Base-by-base conservation (phyloP, 2,329 filamentous ascomycete species). In the Neoscytalidium dimidiatum region DNA sequence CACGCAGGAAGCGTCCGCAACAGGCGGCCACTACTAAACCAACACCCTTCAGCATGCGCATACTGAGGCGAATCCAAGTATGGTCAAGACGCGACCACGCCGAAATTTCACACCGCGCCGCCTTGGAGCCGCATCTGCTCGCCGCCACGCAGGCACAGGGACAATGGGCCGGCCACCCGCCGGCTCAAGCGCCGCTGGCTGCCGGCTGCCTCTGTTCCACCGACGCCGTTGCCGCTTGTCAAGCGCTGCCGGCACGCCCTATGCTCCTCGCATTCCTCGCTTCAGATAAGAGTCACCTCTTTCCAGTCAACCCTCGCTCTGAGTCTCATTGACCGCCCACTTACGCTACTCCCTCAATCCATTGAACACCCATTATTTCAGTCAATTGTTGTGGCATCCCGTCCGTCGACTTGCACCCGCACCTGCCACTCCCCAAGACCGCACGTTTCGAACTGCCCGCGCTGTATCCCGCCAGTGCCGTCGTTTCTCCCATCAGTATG, bases 231-330 rank as follows among this genome's bases (percentile, higher is more conserved):
- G 35, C 53, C 38, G 56, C 6, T 28, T 60, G 56, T 60, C 56
- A 33, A 33, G 5, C 7, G 14, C n/a, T 43, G n/a, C 19, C 33
- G 56, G 56, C 56, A 41, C 56, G 56, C 56, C 56, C 56, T 60
- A 23, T 28, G 56, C 35, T 14, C 33, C 14, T 21, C 31, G 51
- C 21, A 29, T 29, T 51, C 29, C 31, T 8, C 53, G 26, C 53
- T 44, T n/a, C 14, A 41, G 46, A 38, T 49, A 62, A 62, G 58
- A 62, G 58, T 62, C 58, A 62, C 46, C 23, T n/a, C 23, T 46
- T n/a, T 28, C 56, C 56, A 11, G 28, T 6, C 28, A 49, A 23
- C 4, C 28, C 11, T 38, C 41, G 33, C 8, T 48, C 43, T 35
- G 13, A n/a, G n/a, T 28, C 21, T 21, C 41, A 9, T 48, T n/a